Evolutionary conservation across 2,329 filamentous ascomycete genomes (phyloP).

Genomic region (Gaeumannomyces tritici): DNA sequence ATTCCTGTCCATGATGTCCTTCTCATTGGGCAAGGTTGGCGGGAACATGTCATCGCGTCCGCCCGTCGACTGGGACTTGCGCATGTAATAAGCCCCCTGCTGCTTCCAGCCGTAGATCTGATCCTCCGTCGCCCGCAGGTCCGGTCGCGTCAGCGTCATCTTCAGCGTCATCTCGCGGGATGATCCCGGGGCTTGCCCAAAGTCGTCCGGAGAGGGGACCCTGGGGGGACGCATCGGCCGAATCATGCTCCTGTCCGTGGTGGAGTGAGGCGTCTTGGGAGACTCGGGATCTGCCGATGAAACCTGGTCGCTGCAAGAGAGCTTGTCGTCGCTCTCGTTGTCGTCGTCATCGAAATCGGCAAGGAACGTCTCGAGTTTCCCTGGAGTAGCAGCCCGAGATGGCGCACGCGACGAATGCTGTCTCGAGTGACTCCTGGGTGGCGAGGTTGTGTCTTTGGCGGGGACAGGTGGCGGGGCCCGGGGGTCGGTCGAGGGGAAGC

Average conservation of each 20-base stretch:
- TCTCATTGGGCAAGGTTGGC: constrained; percentile 24
- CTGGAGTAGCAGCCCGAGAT: not conserved
- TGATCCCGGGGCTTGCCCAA: constrained; percentile 41
- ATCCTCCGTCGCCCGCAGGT: constrained; percentile 68
- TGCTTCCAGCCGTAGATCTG: constrained; percentile 57
- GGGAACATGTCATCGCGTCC: constrained; percentile 23
- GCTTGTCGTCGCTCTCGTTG: constrained; percentile 38
- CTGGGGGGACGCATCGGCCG: constrained; percentile 20
- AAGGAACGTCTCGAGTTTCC: constrained; percentile 45
- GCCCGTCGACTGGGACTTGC: constrained; percentile 19
- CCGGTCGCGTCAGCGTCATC: constrained; percentile 88
- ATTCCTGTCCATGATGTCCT: constrained; percentile 44
- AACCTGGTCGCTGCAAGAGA: constrained; percentile 45
- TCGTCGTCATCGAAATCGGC: constrained; percentile 33
- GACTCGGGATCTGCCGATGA: constrained; percentile 51
- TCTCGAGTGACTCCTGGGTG: constrained; percentile 11
- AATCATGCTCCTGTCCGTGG: constrained; percentile 24
- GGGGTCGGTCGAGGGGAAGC: constrained; percentile 61
- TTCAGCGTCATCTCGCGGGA: constrained; percentile 89
- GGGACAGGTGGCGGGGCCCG: constrained; percentile 20
- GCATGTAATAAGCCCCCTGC: constrained; percentile 35
- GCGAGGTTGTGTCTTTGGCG: constrained; percentile 18
- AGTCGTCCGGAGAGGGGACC: constrained; percentile 24
- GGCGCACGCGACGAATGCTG: too few relatives aligned
- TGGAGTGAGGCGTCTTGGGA: constrained; percentile 42